These are phyloP conservation scores for Aphanoascus verrucosus DNA, from an alignment of 2,329 filamentous ascomycete genomes.

Conservation along the genomic window DNA sequence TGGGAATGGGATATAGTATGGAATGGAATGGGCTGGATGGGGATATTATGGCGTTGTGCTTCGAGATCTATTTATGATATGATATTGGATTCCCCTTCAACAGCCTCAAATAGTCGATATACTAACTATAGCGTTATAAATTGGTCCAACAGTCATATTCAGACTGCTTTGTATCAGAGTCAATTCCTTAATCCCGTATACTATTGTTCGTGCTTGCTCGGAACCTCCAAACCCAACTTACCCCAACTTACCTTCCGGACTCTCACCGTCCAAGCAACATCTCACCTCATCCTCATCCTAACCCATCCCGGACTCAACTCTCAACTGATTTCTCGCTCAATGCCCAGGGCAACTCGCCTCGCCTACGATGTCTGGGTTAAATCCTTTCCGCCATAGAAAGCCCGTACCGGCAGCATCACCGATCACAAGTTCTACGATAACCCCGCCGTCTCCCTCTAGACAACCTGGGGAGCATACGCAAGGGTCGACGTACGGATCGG, in stretches of 20 bases:
- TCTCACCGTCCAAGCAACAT: not conserved
- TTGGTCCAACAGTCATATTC: not conserved
- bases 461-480: too few species aligned
- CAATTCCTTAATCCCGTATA: not conserved
- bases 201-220: not conserved
- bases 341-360: slow-evolving; percentile 22
- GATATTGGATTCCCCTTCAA: not conserved
- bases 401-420: slow-evolving; percentile 18
- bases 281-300: slow-evolving; percentile 1
- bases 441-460: slow-evolving; percentile 1
- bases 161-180: not conserved
- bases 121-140: not conserved
- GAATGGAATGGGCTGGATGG: not conserved
- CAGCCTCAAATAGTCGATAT: not conserved
- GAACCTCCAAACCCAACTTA: too few species aligned
- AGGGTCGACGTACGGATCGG: too few species aligned
- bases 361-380: slow-evolving; percentile 39
- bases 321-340: slow-evolving; percentile 20
- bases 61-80: not conserved
- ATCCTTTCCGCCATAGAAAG: slow-evolving; percentile 42
- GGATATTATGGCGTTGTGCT: not conserved
- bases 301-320: too few species aligned
- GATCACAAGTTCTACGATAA: slow-evolving; percentile 20
- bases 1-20: not conserved
- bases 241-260: not conserved